Base-by-base conservation (phyloP, 306 rosid species). In the Fragaria ananassa region DNA sequence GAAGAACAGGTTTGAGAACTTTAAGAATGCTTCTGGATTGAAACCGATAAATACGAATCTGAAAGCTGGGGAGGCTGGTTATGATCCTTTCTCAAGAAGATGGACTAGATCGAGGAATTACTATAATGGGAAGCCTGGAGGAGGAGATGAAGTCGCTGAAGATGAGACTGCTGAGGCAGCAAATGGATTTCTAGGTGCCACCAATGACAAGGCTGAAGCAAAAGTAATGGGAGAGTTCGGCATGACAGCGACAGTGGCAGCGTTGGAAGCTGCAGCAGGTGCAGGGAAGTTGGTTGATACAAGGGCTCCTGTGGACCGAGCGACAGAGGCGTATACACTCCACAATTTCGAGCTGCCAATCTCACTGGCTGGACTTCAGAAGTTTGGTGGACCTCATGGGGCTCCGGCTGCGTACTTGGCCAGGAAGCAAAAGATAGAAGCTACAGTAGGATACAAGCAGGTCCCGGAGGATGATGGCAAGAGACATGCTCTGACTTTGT, bases 51-150 rank as follows among this genome's bases (percentile, higher is more conserved):
- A 69, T 27, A 75, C 54, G 6, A 86, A 83, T 76, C 57, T 85
- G 58, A 88, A 85, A 81, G 89, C 81, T 1, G 89, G 96, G 21
- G 91, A 88, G 49, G 88, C 77, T 6, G 96, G 88, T 44, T 85
- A 86, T 80, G 96, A 90, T 86, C 92, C 92, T 0, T 86, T 88
- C 76, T 90, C 92, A 1, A 88, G 92, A 67, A 83, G 91, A 78
- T 90, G 96, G 96, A 88, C 89, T 9, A 83, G 88, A 83, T 90
- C 91, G 3, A 83, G 87, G 71, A 90, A 86, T 77, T 88, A 86
- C 82, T 90, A 72, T 21, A 57, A 19, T 35, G 53, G 81, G 17
- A 84, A 85, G 37, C 67, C 79, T 0, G 80, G 68, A 49, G 79
- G 71, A 71, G 83, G 34, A 50, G 74, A 47, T 23, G 83, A 80